Evolutionary conservation across 306 rosid species (phyloP).

Genomic region (Astragalus glycyphyllos): DNA sequence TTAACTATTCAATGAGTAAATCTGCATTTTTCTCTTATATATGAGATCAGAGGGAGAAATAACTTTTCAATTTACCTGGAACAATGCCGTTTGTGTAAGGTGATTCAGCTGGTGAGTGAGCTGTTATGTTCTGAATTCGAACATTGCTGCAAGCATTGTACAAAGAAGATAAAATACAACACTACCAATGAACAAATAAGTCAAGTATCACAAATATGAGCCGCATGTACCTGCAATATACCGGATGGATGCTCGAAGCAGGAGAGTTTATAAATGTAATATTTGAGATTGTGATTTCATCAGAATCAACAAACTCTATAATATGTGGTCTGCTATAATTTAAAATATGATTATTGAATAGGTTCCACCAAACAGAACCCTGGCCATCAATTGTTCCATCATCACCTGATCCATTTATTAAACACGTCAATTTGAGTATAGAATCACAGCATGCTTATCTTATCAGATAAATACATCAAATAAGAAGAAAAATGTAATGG

Average conservation of each 20-base stretch:
- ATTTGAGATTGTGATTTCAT: conserved; percentile 61
- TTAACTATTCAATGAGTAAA: too few species aligned
- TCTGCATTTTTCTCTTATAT: too few species aligned
- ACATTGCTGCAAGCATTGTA: conserved; percentile 52
- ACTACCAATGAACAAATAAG: conserved; percentile 8
- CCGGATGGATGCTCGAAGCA: conserved; percentile 72
- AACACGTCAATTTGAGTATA: conserved; percentile 28
- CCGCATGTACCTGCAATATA: conserved; percentile 68
- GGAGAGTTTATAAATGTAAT: conserved; percentile 70
- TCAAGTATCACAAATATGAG: conserved; percentile 19
- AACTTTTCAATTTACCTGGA: conserved; percentile 58
- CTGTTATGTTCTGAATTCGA: conserved; percentile 57
- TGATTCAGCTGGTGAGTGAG: conserved; percentile 56
- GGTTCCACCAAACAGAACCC: conserved; percentile 74
- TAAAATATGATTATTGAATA: conserved; percentile 51
- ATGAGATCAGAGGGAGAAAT: too few species aligned
- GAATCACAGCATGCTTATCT: conserved; percentile 13
- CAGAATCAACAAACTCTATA: conserved; percentile 59
- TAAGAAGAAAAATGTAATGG: neutral
- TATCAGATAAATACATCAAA: conserved; percentile 17
- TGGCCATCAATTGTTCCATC: conserved; percentile 80
- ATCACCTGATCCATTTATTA: conserved; percentile 54
- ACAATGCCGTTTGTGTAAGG: conserved; percentile 71
- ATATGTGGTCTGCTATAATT: conserved; percentile 71
- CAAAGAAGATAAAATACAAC: conserved; percentile 2